Percentiles rank a stretch among this genome's conserved stretches.
These are phyloP conservation scores for Diatrype stigma DNA, from an alignment of 2,329 filamentous ascomycete species.

Conservation along the genomic window DNA sequence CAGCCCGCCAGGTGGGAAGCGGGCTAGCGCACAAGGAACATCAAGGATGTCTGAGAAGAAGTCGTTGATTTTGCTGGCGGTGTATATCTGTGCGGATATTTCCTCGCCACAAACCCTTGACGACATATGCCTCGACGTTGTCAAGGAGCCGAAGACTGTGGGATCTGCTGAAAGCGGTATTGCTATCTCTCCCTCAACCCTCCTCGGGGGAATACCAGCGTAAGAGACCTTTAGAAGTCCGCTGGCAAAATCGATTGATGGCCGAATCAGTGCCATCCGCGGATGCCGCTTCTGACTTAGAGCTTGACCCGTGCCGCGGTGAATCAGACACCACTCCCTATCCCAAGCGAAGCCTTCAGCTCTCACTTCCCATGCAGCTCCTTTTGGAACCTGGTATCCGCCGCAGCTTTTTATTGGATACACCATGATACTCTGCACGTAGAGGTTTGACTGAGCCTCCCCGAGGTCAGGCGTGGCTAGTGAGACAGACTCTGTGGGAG, in stretches of 20 bases:
- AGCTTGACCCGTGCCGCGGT: conserved; percentile 77
- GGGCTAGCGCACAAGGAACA: conserved; percentile 76
- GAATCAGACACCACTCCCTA: conserved; percentile 91
- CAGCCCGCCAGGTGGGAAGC: conserved; percentile 68
- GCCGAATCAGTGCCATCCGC: conserved; percentile 79
- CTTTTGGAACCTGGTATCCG: conserved; percentile 65
- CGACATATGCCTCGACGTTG: conserved; percentile 37
- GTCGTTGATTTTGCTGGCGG: conserved; percentile 56
- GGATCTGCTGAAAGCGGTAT: conserved; percentile 68
- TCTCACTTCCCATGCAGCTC: conserved; percentile 68
- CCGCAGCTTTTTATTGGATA: conserved; percentile 96
- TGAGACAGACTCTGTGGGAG: conserved; percentile 7
- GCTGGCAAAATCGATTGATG: conserved; percentile 64
- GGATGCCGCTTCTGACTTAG: conserved; percentile 87
- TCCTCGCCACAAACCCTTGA: conserved; percentile 81
- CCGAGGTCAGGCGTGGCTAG: not conserved
- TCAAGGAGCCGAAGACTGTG: conserved; percentile 42
- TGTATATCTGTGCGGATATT: conserved; percentile 68
- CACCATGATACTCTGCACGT: conserved; percentile 64
- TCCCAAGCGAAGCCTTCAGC: conserved; percentile 89
- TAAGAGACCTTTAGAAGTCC: conserved; percentile 62
- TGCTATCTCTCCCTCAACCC: conserved; percentile 34
- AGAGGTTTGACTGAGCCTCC: conserved; percentile 29
- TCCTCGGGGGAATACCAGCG: conserved; percentile 27
- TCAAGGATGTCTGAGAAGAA: conserved; percentile 77